phyloP scores from a whole-genome alignment of 78 protist genomes.

The Polysphondylium violaceum region DNA sequence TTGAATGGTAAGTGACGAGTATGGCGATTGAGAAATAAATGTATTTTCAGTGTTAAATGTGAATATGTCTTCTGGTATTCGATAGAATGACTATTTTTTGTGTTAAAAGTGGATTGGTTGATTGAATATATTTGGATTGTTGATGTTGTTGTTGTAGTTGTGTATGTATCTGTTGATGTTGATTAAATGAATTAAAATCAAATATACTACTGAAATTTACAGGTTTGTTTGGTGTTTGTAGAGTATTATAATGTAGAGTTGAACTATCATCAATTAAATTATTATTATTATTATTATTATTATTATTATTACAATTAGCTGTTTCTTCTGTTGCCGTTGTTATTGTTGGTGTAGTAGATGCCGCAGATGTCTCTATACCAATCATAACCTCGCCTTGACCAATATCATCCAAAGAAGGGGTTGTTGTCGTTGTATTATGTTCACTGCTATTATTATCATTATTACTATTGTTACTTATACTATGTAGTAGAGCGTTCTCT shows the following conservation, averaged over 20 bases:
- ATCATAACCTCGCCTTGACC: no score
- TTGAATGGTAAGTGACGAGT: background rate
- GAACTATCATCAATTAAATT: no score
- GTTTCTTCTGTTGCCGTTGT: no score
- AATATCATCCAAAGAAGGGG: no score
- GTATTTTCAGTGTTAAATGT: background rate
- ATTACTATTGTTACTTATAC: background rate
- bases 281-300: background rate
- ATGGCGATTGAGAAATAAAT: background rate
- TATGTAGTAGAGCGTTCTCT: no score
- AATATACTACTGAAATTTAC: conserved; percentile 3
- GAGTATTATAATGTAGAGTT: background rate
- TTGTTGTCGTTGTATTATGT: no score
- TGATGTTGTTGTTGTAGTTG: background rate
- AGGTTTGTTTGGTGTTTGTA: background rate
- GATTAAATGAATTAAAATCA: conserved; percentile 8
- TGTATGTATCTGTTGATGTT: background rate
- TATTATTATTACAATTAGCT: no score
- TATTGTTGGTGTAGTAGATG: no score
- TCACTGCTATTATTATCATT: background rate
- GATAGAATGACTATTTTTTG: conserved; percentile 8
- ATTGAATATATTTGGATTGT: conserved; percentile 7
- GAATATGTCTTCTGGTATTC: conserved; percentile 27
- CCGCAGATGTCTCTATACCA: no score
- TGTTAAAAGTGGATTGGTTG: conserved; percentile 15